Evolutionary conservation across 2,329 filamentous ascomycete genomes (phyloP), one percentile per base, ranked within the genome.

Genomic region (Pseudonectria buxi): DNA sequence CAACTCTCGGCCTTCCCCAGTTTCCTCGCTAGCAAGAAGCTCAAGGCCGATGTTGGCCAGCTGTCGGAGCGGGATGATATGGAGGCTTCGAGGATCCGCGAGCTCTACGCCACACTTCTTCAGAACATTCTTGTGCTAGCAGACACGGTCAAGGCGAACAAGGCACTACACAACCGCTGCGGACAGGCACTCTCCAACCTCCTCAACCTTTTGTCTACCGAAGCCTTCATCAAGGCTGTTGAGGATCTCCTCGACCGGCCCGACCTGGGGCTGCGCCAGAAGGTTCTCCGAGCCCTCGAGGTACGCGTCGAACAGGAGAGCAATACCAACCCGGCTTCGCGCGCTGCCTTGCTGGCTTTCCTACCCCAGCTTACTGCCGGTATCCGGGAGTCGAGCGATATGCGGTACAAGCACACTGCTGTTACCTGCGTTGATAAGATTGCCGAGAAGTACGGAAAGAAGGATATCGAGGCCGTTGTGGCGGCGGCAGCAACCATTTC

Each of bases 371-470:
- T 95, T 42, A 86, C 85, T 13, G 71, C 74, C 14, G 84, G 94
- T 30, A 77, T 98, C 40, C 71, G 81, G 36, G 75, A 83, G 32
- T 83, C 84, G 6, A 67, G 74, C 24, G 81, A 92, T 46, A 74
- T 83, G 35, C 71, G 78, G 18, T 82, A 92, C 58, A 88, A 90
- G 62, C 82, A 88, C 51, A 87, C 86, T 10, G 86, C 89, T 1
- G 81, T 98, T 43, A 80, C 81, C 25, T 96, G 90, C 50, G 82
- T 96, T 29, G 89, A 95, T 63, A 86, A 86, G 59, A 94, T 98
- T 44, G 78, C 86, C 3, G 89, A 95, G 62, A 90, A 90, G 58
- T 96, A 95, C 57, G 94, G 92, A 47, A 94, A 92, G 68, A 94
- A 89, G 58, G 86, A 95, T 53, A 71, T 83, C 2, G 78, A 83